Base-by-base conservation (phyloP, 2,329 filamentous ascomycete species). In the Fusarium sp. region DNA sequence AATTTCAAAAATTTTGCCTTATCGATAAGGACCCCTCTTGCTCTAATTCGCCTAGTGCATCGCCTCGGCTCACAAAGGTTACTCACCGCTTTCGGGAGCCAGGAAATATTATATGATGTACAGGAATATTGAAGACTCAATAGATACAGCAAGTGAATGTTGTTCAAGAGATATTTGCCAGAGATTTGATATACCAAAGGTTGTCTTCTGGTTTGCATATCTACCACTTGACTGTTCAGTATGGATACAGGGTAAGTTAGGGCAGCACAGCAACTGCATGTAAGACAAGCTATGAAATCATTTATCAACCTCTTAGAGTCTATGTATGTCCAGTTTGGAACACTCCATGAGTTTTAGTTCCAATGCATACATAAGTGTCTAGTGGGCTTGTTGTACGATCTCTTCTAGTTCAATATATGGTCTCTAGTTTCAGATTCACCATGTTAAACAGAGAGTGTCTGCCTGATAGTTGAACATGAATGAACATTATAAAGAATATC, bases 21-120 rank as follows among this genome's bases (percentile, higher is more conserved):
- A 80, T 81, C 79, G 76, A 81, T 80, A 77, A 77, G 73, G 76
- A 78, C 77, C 77, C 79, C 79, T 78, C 79, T 73, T 76, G 63
- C 74, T 67, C 2, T 19, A 70, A 71, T 28, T 7, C 71, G 78
- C 30, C 72, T 79, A 79, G 79, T 58, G 73, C 30, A 3, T 18
- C 4, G 6, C 18, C 10, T 23, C 42, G 51, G 42, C 67, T 57
- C 58, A 41, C 42, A 53, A 62, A 51, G 49, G 49, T 53, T 23
- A n/a, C 39, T 77, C 75, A 80, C 78, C 79, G 77, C 78, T 67
- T 77, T 78, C 61, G 50, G n/a, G 50, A 42, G 28, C 44, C 30
- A 34, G 34, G 21, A 48, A 43, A 49, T 61, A 44, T 34, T 16
- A 16, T n/a, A n/a, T n/a, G n/a, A n/a, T n/a, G n/a, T n/a, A n/a